Percentiles rank a stretch among this genome's conserved stretches.
These are phyloP conservation scores for cucumber (Cucumis sativus) DNA, from an alignment of 306 rosid species.

Conservation along the genomic window Cucumber_9930_V3 NC_026660.2:22731501-22732000, in stretches of 20 bases:
- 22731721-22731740: background rate
- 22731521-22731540: background rate
- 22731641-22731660: background rate
- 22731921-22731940: too few relatives aligned
- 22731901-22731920: too few relatives aligned
- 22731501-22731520: background rate
- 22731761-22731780: background rate
- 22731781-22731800: background rate
- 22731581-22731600: background rate
- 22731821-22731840: too few relatives aligned
- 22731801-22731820: background rate
- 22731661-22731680: background rate
- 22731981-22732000: too few relatives aligned
- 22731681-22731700: background rate
- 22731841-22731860: too few relatives aligned
- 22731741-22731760: background rate
- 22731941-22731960: too few relatives aligned
- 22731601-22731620: slow-evolving; percentile 6
- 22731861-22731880: too few relatives aligned
- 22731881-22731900: too few relatives aligned
- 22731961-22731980: too few relatives aligned
- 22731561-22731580: background rate
- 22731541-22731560: background rate
- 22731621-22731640: background rate
- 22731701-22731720: background rate